phyloP scores from a whole-genome alignment of 352 stramenopile genomes.

The Pythium dissotocum region DNA sequence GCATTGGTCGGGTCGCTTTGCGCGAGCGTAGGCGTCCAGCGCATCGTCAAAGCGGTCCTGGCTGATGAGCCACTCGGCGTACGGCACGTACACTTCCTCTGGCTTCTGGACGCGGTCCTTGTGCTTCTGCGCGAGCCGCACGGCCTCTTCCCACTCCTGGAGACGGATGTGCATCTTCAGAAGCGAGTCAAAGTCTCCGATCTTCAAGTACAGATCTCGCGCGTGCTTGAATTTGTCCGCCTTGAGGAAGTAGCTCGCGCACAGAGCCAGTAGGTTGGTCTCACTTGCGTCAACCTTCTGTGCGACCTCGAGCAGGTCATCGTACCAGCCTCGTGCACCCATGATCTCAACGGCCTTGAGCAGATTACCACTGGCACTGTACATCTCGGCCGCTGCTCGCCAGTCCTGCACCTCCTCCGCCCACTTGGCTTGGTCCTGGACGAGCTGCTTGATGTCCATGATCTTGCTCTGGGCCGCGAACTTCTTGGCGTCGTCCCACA shows the following conservation, averaged over 20 bases:
- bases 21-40: slow-evolving; percentile 88
- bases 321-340: slow-evolving; percentile 81
- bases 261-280: slow-evolving; percentile 49
- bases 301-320: slow-evolving; percentile 84
- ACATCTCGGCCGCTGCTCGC: slow-evolving; percentile 91
- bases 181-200: slow-evolving; percentile 81
- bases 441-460: slow-evolving; percentile 88
- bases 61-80: slow-evolving; percentile 90
- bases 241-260: slow-evolving; percentile 68
- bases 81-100: slow-evolving; percentile 91
- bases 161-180: slow-evolving; percentile 90
- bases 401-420: slow-evolving; percentile 92
- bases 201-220: slow-evolving; percentile 79
- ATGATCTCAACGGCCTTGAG: slow-evolving; percentile 86
- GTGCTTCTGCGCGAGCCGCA: slow-evolving; percentile 86
- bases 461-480: slow-evolving; percentile 81
- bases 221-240: slow-evolving; percentile 77
- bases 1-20: slow-evolving; percentile 82
- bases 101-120: slow-evolving; percentile 76
- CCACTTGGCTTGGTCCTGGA: slow-evolving; percentile 91
- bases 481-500: slow-evolving; percentile 94
- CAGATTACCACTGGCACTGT: slow-evolving; percentile 83
- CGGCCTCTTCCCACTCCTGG: slow-evolving; percentile 92
- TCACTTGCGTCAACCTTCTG: slow-evolving; percentile 54
- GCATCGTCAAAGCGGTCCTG: slow-evolving; percentile 94